Evolutionary conservation across 2,329 filamentous ascomycete genomes (phyloP), one percentile per base, ranked within the genome.

Genomic region (Talaromyces piceae): DNA sequence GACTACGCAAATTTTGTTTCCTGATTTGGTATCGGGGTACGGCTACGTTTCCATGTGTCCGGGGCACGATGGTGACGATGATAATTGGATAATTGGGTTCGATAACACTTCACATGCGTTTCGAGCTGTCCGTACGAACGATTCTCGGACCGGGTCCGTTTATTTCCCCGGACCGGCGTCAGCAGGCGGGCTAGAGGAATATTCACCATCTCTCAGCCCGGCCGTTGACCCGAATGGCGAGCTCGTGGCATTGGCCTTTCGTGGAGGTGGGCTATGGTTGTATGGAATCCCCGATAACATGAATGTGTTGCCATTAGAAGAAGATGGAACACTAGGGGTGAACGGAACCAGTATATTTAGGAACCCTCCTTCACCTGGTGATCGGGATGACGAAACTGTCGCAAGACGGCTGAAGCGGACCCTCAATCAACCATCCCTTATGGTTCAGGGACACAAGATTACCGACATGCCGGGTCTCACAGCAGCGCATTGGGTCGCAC

Each of bases 1-100:
- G 88, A 91, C 88, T 5, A 89, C 87, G 0, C 90, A 89, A 28
- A 91, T 93, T 43, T 72, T 93, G 3, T 91, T 91, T 51, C 87
- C 88, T 3, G 88, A 90, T 58, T 84, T 82, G n/a, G 88, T 84
- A 58, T 80, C 82, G 46, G 84, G 88, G 57, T 90, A 86, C 62
- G 89, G 85, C 58, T 86, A 91, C 67, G 86, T 86, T 18, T 82
- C 86, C 1, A 67, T 91, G 43, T 72, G 91, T 13, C 70, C 73
- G 18, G 64, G 65, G 28, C 70, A 71, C 50, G 66, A 67, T n/a
- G 73, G 74, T 52, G 64, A 66, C 31, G 87, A 89, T 64, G 82
- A 85, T 23, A 79, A 75, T 54, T 91, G 86, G 86, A 80, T 87
- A 0, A 86, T 91, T 58, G 84, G 86, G 1, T 91, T 89, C 59